Evolutionary conservation across 140 eudicot species (phyloP).

Genomic region (Bidens hawaiensis): DNA sequence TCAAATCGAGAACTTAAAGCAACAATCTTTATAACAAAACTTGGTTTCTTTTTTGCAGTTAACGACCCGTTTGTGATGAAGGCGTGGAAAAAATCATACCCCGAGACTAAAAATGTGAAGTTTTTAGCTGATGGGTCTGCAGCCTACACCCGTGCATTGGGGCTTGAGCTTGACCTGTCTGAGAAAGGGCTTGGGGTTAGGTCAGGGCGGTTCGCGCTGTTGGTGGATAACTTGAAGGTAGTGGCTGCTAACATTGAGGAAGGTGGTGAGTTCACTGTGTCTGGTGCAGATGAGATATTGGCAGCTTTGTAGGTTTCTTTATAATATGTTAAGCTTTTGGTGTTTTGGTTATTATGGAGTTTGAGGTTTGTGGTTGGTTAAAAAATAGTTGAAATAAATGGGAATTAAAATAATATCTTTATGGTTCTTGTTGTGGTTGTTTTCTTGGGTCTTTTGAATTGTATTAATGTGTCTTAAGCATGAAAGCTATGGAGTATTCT

Average conservation of each 20-base stretch:
- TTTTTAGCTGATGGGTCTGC: conserved; percentile 81
- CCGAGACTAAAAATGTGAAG: conserved; percentile 75
- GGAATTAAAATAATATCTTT: background rate
- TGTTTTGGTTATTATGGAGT: conserved; percentile 24
- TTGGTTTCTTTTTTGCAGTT: conserved; percentile 34
- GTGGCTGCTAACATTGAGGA: conserved; percentile 62
- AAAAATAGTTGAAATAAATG: background rate
- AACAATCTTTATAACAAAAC: background rate
- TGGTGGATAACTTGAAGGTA: conserved; percentile 72
- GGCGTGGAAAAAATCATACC: conserved; percentile 84
- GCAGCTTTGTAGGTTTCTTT: conserved; percentile 42
- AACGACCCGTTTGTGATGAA: conserved; percentile 93
- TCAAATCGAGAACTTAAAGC: background rate
- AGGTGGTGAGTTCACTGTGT: conserved; percentile 80
- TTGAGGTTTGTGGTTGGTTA: conserved; percentile 38
- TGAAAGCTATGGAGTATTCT: too few relatives aligned
- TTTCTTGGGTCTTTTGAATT: background rate
- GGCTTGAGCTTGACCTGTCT: conserved; percentile 73
- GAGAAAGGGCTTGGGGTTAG: conserved; percentile 76
- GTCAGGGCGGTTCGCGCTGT: conserved; percentile 68
- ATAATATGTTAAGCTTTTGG: background rate
- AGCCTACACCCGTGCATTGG: conserved; percentile 69
- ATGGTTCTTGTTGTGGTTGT: background rate
- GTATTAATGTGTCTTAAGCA: too few relatives aligned
- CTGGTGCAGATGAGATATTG: conserved; percentile 80